A percentile compares a stretch with the other conserved stretches of the same genome.
These are phyloP conservation scores for Vaccinium darrowii DNA, from an alignment of 148 eudicot genomes.

Conservation along the genomic window DNA sequence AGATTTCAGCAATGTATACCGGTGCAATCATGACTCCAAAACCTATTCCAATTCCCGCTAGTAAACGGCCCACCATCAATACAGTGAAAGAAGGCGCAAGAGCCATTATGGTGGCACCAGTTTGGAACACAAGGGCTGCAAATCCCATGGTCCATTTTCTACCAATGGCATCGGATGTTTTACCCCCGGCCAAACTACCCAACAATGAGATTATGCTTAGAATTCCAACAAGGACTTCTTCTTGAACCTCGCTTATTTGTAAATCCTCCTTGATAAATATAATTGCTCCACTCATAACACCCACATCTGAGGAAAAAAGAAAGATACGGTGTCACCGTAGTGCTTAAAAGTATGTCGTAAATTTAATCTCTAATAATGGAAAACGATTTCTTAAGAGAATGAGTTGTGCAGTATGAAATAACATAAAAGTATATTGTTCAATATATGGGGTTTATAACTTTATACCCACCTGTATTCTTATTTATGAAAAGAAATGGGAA, in stretches of 20 bases:
- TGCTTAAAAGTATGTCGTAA: neutral
- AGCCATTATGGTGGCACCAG: constrained; percentile 75
- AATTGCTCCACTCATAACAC: constrained; percentile 94
- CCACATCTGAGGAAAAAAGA: constrained; percentile 53
- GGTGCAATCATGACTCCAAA: constrained; percentile 87
- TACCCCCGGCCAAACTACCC: constrained; percentile 81
- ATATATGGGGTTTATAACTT: neutral
- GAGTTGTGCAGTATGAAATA: neutral
- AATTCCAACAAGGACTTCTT: constrained; percentile 76
- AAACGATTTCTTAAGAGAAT: neutral
- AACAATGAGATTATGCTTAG: constrained; percentile 73
- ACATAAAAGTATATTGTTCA: neutral
- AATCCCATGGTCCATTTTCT: constrained; percentile 97
- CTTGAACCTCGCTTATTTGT: constrained; percentile 68
- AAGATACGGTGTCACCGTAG: neutral
- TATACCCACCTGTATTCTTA: neutral
- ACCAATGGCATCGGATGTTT: constrained; percentile 81
- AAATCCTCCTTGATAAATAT: constrained; percentile 72
- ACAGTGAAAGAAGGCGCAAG: constrained; percentile 60
- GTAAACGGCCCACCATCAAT: constrained; percentile 63
- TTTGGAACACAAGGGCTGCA: constrained; percentile 67
- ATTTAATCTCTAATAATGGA: neutral
- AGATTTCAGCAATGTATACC: constrained; percentile 81
- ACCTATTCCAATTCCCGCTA: constrained; percentile 84
- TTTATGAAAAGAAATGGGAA: neutral